Evolutionary conservation across 2,329 filamentous ascomycete genomes (phyloP), one percentile per base, ranked within the genome.

Genomic region (Epichloe gansuensis): DNA sequence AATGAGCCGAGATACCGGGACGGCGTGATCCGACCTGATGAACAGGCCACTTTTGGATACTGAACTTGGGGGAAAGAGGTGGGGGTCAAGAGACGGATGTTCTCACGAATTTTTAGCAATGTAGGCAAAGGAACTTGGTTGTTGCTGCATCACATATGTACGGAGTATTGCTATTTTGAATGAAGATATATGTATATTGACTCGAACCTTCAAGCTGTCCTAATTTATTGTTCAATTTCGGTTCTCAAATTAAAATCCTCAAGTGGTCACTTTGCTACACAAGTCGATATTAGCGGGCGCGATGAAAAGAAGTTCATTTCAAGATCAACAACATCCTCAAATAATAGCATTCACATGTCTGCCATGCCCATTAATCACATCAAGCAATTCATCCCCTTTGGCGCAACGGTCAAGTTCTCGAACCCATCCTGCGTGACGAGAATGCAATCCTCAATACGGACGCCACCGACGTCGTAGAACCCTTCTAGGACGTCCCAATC

Each of bases 371-470:
- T 76, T 78, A 50, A 85, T 78, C 48, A 86, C 73, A 56, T 75
- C 74, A 63, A 90, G 70, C 60, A 90, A 70, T 63, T 88, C 83
- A 50, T 85, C 75, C 81, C 80, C 72, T 94, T 95, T 0, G 88
- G 86, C 34, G 86, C 86, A 17, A 78, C 77, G 1, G 90, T 94
- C 65, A 97, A 64, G 63, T 95, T 94, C 69, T 96, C 90, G 61
- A 82, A 82, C 0, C 91, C 90, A 25, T 79, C 73, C 55, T 85
- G 75, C 1, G 86, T 93, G 47, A 97, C 82, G 23, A 93, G 74
- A 41, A 97, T 78, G 65, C 91, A 88, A 63, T 97, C 90, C 71
- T 98, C 93, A 56, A 97, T 94, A 46, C 93, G 80, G 28, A 95
- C 89, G 37, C 93, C 93, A 15, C 91, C 93, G 1, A 97, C 84